Evolutionary conservation across 257 asterid species (phyloP).

Genomic region (Lithospermum erythrorhizon): DNA sequence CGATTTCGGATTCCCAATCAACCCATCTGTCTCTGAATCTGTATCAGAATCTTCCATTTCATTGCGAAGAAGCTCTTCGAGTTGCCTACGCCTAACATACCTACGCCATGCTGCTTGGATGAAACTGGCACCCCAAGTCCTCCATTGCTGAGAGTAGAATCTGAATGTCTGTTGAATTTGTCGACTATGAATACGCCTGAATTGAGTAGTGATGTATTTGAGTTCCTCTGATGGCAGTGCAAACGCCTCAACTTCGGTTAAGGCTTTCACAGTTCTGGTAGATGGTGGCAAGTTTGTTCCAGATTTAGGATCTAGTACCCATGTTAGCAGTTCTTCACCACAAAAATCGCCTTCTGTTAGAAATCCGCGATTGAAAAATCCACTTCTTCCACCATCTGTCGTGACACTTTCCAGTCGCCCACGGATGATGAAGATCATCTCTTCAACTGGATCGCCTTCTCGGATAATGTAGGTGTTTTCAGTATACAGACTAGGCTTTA

Average conservation of each 20-base stretch:
- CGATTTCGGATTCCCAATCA: constrained; percentile 22
- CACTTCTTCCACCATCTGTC: constrained; percentile 95
- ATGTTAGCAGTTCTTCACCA: constrained; percentile 95
- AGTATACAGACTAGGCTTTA: constrained; percentile 87
- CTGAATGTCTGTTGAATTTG: constrained; percentile 96
- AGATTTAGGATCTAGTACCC: constrained; percentile 92
- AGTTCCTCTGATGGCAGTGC: constrained; percentile 84
- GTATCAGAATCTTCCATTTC: constrained; percentile 28
- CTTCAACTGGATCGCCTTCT: constrained; percentile 92
- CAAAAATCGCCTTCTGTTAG: constrained; percentile 83
- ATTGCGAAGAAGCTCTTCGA: constrained; percentile 34
- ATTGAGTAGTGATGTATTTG: constrained; percentile 82
- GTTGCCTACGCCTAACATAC: constrained; percentile 47
- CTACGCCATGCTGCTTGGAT: constrained; percentile 97
- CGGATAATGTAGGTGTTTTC: constrained; percentile 69
- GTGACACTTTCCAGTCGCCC: constrained; percentile 91
- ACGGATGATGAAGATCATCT: constrained; percentile 88
- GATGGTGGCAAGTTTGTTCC: constrained; percentile 86
- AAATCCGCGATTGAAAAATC: constrained; percentile 79
- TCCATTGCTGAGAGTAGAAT: constrained; percentile 96
- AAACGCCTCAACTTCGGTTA: constrained; percentile 92
- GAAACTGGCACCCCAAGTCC: constrained; percentile 96
- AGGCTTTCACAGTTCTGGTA: constrained; percentile 80
- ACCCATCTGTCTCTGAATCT: constrained; percentile 16
- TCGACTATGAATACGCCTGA: constrained; percentile 79